Base-by-base conservation (phyloP, 768 basidiomycete genomes). In the Lentinula sp. region DNA sequence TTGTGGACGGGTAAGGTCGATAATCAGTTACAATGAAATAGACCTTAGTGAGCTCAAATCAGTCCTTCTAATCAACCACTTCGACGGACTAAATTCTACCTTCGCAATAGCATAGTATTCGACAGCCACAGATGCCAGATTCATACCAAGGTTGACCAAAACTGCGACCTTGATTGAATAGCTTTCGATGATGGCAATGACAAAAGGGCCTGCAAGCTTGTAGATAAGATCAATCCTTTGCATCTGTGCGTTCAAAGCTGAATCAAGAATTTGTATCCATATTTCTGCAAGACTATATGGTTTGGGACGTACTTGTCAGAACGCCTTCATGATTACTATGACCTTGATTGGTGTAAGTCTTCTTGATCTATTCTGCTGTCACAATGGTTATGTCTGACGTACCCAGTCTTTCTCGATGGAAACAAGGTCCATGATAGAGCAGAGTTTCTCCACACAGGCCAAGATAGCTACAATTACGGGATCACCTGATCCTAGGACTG, bases 361-460 rank as follows among this genome's bases (percentile, higher is more conserved):
- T 11, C 1, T 43, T 43, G 42, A 11, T 43, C 42, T 43, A 16
- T 16, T 16, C 4, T 16, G 16, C 15, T 4, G 16, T 16, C 15
- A 16, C 71, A 10, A 70, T 62, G 2, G 57, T 23, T 23, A 23
- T 23, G 23, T 23, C 23, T 2, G 68, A 65, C 15, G 69, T 53
- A 68, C 71, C 71, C 71, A 72, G 53, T 72, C 71, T 49, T 68
- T 54, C 62, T 71, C 70, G 11, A 72, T 62, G 5, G 71, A 57
- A 5, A 72, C 67, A 1, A 62, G 62, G 39, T 71, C 70, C 65
- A 68, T 67, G 16, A 67, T 67, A 3, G 66, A 63, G 37, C 65
- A 64, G 34, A 72, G 61, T 61, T 68, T 72, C 57, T 72, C 70
- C 4, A 67, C 60, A 45, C 71, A 71, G 0, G 71, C 68, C n/a